A percentile compares a stretch with the other conserved stretches of the same genome.
These are phyloP conservation scores for Nothophaeocryptopus gaeumannii DNA, from an alignment of 2,329 filamentous ascomycete species.

Conservation along the genomic window DNA sequence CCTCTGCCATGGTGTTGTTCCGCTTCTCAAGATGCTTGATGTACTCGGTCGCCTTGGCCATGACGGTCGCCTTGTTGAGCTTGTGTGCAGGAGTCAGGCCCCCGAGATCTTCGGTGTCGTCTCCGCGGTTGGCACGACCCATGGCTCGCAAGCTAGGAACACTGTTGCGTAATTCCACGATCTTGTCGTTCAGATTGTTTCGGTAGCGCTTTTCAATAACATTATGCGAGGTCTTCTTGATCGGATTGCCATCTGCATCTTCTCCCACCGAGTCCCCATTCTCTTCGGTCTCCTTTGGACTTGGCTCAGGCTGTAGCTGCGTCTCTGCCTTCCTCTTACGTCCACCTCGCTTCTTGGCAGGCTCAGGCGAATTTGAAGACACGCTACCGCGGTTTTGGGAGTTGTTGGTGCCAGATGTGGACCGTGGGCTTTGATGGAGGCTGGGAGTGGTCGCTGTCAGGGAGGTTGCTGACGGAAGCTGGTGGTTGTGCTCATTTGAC, in stretches of 20 bases:
- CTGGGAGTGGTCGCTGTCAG: slow-evolving; percentile 26
- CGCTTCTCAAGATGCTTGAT: slow-evolving; percentile 91
- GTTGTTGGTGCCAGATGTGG: slow-evolving; percentile 13
- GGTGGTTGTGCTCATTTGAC: slow-evolving; percentile 24
- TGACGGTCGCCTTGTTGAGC: slow-evolving; percentile 93
- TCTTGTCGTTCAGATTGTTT: slow-evolving; percentile 96
- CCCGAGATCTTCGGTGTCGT: slow-evolving; percentile 73
- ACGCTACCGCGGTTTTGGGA: slow-evolving; percentile 30
- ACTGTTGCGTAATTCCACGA: slow-evolving; percentile 84
- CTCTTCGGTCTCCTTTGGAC: slow-evolving; percentile 40
- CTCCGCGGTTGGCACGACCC: slow-evolving; percentile 58
- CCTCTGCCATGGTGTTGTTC: slow-evolving; percentile 76
- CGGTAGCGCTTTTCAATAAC: slow-evolving; percentile 98
- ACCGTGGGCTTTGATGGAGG: slow-evolving; percentile 33
- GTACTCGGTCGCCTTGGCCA: slow-evolving; percentile 95
- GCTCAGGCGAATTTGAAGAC: slow-evolving; percentile 33
- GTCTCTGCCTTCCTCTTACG: slow-evolving; percentile 37
- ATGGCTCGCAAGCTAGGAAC: slow-evolving; percentile 86
- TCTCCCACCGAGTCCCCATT: slow-evolving; percentile 40
- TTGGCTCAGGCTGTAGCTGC: slow-evolving; percentile 21
- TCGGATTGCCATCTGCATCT: slow-evolving; percentile 41
- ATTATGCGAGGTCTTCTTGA: slow-evolving; percentile 94
- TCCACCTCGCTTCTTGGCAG: slow-evolving; percentile 35
- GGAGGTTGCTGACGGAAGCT: slow-evolving; percentile 13
- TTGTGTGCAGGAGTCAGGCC: slow-evolving; percentile 78